Evolutionary conservation across 306 rosid species (phyloP), one percentile per base, ranked within the genome.

Genomic region (Luffa aegyptiaca): DNA sequence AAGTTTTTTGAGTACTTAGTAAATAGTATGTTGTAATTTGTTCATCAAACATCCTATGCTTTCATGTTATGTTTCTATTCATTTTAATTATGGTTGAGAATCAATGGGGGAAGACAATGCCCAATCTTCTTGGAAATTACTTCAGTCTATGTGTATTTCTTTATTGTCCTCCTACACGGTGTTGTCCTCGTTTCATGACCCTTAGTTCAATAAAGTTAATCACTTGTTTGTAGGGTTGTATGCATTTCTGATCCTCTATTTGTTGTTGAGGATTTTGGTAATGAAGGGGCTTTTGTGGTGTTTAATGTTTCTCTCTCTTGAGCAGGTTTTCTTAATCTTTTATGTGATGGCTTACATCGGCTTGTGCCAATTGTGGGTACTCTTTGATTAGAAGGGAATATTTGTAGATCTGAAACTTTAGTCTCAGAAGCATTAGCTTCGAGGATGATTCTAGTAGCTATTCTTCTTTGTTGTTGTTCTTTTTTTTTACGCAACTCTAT

Each of bases 361-460:
- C 53, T 77, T 7, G 12, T 1, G 36, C 20, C 20, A 20, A 21
- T 39, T 11, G 21, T 76, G 3, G 6, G 8, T 7, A 52, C 35
- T 51, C 80, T 76, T 16, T 59, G 52, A 53, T 59, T 51, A 8
- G 4, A 45, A 59, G 4, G 21, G 12, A 5, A 2, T 31, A 13
- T 42, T 37, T 81, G 48, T 66, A 88, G 91, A 88, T 88, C 91
- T 88, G 89, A 80, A 51, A 39, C 79, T 37, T 16, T 18, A 65
- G 59, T 61, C 57, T 61, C 80, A 65, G 59, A 61, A 26, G 35
- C 33, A 41, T 58, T 6, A 1, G 16, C 77, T 82, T 35, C 83
- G 10, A 70, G 70, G 77, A 81, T 78, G 83, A 79, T 77, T 81
- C 21, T 61, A 81, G 85, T 85, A 39, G 80, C 84, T 80, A 53